Evolutionary conservation across 2,329 filamentous ascomycete species (phyloP).

Genomic region (Pseudogymnoascus sp.): DNA sequence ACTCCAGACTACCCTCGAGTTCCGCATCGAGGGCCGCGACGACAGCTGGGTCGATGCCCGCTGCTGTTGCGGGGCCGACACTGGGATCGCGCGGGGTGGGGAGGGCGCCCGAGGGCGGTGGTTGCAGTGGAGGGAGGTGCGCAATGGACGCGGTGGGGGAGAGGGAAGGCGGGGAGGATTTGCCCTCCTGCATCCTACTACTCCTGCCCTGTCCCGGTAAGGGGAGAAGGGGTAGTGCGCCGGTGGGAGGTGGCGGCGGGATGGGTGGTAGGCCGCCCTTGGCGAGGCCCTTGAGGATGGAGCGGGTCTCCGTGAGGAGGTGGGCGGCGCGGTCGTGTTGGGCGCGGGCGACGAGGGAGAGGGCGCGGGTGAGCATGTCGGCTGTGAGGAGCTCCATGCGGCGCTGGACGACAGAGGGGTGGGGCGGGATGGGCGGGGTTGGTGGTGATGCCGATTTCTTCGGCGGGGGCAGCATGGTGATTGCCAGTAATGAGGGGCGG

Average conservation of each 20-base stretch:
- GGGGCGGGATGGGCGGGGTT: conserved; percentile 81
- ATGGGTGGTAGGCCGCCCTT: conserved; percentile 92
- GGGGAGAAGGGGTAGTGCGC: conserved; percentile 13
- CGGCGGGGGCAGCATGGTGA: conserved; percentile 79
- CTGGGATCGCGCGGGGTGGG: conserved; percentile 46
- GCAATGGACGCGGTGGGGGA: neutral
- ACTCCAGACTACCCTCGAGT: conserved; percentile 83
- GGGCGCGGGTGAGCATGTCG: conserved; percentile 89
- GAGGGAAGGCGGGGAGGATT: neutral
- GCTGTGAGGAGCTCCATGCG: conserved; percentile 97
- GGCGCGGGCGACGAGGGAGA: conserved; percentile 82
- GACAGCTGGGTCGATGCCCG: conserved; percentile 73
- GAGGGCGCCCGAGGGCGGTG: conserved; percentile 32
- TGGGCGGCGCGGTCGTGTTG: conserved; percentile 94
- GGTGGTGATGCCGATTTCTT: conserved; percentile 59
- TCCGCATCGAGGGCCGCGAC: conserved; percentile 86
- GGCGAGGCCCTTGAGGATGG: conserved; percentile 89
- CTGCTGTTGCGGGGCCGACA: conserved; percentile 41
- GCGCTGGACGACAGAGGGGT: conserved; percentile 89
- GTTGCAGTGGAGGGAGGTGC: conserved; percentile 24
- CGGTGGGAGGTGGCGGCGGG: conserved; percentile 49
- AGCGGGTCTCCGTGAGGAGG: conserved; percentile 84
- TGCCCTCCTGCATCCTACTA: neutral
- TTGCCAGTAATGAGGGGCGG: conserved; percentile 82
- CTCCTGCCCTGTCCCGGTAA: neutral